phyloP scores from a whole-genome alignment of 192 early-diverging fungal species.

The Backusella luteola region DNA sequence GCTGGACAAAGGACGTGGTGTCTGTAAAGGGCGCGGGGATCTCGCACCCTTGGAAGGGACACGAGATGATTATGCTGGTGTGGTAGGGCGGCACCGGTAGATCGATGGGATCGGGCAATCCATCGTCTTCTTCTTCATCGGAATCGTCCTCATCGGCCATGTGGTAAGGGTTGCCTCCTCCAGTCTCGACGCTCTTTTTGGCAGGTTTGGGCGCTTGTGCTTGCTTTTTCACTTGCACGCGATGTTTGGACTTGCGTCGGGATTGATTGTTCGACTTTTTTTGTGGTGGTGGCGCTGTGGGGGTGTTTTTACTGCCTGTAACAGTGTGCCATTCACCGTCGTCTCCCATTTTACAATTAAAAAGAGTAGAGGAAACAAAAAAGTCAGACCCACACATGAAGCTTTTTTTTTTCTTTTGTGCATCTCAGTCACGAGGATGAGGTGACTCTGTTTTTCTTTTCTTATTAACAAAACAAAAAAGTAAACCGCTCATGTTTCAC shows the following conservation, averaged over 20 bases:
- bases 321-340: conserved; percentile 37
- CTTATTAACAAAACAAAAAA: too few relatives aligned
- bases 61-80: conserved; percentile 56
- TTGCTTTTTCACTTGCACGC: not conserved
- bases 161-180: not conserved
- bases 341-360: not conserved
- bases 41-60: conserved; percentile 63
- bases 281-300: not conserved
- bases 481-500: too few relatives aligned
- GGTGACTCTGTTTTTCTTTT: not conserved
- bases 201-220: not conserved
- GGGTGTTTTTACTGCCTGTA: not conserved
- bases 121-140: conserved; percentile 23
- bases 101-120: conserved; percentile 30
- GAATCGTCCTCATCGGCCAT: conserved; percentile 28
- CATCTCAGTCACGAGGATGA: not conserved
- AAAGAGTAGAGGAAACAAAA: not conserved
- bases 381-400: not conserved
- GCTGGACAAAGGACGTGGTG: conserved; percentile 61
- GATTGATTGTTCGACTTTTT: conserved; percentile 11
- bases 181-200: not conserved
- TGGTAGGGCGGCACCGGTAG: conserved; percentile 48
- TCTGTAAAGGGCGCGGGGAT: conserved; percentile 49
- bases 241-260: not conserved
- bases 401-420: not conserved